A percentile compares a stretch with the other conserved stretches of the same genome.
Conservation (phyloP, 169 alveolate species). For the Cyclospora cayetanensis region DNA sequence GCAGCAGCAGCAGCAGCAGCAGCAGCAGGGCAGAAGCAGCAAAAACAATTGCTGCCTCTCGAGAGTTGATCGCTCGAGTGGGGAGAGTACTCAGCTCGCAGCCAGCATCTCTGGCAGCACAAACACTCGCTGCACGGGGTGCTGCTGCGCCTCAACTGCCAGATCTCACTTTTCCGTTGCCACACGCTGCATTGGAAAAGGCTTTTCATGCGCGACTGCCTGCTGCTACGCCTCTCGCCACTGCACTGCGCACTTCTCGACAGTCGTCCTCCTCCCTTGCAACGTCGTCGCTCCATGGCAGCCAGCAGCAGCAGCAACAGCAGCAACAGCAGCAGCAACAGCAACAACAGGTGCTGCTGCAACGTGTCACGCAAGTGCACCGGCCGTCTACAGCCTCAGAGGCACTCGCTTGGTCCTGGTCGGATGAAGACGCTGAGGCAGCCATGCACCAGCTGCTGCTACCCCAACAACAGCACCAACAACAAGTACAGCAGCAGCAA, state of each 20-base stretch:
- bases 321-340: slow-evolving; percentile 30
- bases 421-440: slow-evolving; percentile 37
- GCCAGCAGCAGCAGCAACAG: slow-evolving; percentile 53
- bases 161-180: too few relatives aligned
- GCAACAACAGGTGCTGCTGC: slow-evolving; percentile 33
- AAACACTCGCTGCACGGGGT: not conserved
- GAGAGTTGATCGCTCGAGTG: slow-evolving; percentile 35
- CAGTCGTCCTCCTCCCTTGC: not conserved
- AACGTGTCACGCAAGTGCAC: not conserved
- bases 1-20: not conserved
- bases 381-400: slow-evolving; percentile 37
- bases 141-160: not conserved
- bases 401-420: slow-evolving; percentile 47
- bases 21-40: slow-evolving; percentile 33
- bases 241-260: not conserved
- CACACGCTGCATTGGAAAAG: not conserved
- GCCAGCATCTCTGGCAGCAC: slow-evolving; percentile 20
- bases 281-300: not conserved
- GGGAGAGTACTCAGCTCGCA: slow-evolving; percentile 11
- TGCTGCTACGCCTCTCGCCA: slow-evolving; percentile 21
- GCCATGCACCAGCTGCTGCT: slow-evolving; percentile 59
- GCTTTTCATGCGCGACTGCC: not conserved
- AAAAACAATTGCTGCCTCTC: not conserved
- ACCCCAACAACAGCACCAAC: slow-evolving; percentile 51
- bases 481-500: slow-evolving; percentile 7